A percentile compares a stretch with the other conserved stretches of the same genome.
Evolutionary conservation across 2,329 filamentous ascomycete genomes (phyloP).

Genomic region (Fonsecaea pedrosoi): DNA sequence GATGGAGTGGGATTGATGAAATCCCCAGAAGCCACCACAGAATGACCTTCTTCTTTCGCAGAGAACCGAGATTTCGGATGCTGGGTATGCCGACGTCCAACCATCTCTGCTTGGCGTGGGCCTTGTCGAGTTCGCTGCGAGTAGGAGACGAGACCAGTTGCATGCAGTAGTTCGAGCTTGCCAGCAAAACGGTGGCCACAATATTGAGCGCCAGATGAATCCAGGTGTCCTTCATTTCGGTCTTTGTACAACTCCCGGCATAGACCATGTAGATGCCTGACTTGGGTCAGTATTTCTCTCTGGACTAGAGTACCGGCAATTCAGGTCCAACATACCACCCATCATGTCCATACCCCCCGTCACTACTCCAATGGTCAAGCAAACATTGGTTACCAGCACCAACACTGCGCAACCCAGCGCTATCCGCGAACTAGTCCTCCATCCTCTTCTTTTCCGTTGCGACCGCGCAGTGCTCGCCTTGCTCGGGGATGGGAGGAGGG

Average conservation of each 20-base stretch:
- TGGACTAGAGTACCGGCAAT: neutral
- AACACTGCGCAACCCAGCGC: constrained; percentile 31
- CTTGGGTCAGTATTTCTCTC: neutral
- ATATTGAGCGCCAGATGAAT: constrained; percentile 59
- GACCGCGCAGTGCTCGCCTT: constrained; percentile 19
- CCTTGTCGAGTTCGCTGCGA: constrained; percentile 56
- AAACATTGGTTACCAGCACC: constrained; percentile 35
- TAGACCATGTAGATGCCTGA: constrained; percentile 31
- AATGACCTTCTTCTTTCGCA: constrained; percentile 31
- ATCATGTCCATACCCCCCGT: constrained; percentile 27
- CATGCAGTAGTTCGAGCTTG: constrained; percentile 60
- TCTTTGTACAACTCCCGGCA: constrained; percentile 31
- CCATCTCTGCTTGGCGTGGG: constrained; percentile 49
- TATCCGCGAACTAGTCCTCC: constrained; percentile 36
- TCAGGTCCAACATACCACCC: constrained; percentile 20
- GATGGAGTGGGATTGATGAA: constrained; percentile 41
- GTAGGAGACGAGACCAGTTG: constrained; percentile 60
- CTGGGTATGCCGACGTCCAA: constrained; percentile 45
- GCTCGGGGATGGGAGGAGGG: constrained; percentile 23
- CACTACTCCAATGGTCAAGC: constrained; percentile 33
- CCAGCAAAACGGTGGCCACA: constrained; percentile 54
- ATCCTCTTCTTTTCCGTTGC: constrained; percentile 30
- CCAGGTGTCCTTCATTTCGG: constrained; percentile 34
- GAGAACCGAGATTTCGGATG: constrained; percentile 41
- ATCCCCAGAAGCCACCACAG: constrained; percentile 40